Evolutionary conservation across 108 stramenopile species (phyloP).

Genomic region (Stephanodiscus triporus): DNA sequence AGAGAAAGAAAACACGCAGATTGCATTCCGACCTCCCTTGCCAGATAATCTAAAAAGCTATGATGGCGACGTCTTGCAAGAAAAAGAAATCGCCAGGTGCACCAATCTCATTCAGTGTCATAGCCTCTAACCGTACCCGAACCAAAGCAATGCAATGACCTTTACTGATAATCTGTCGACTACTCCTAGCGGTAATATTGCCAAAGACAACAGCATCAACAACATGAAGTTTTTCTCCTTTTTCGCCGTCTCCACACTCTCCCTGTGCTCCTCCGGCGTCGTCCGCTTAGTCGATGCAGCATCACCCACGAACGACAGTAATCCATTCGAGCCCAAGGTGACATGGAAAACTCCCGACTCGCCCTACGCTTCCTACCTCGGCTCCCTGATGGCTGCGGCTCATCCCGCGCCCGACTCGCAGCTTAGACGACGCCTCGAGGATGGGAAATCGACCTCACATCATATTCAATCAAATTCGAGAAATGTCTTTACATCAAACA

Average conservation of each 20-base stretch:
- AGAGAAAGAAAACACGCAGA: no score
- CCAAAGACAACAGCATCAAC: background rate
- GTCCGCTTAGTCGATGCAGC: background rate
- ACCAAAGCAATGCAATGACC: no score
- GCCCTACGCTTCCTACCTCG: slow-evolving; percentile 48
- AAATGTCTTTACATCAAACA: slow-evolving; percentile 81
- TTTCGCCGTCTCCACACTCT: background rate
- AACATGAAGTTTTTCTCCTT: background rate
- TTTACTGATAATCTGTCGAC: no score
- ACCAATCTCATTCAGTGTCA: no score
- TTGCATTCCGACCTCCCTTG: no score
- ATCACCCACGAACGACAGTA: background rate
- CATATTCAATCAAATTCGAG: slow-evolving; percentile 80
- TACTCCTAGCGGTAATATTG: no score
- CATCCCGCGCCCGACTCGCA: slow-evolving; percentile 24
- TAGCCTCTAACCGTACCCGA: no score
- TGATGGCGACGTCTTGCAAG: no score
- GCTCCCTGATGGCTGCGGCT: slow-evolving; percentile 55
- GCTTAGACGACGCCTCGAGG: slow-evolving; percentile 49
- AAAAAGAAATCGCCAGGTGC: no score
- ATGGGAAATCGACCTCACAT: slow-evolving; percentile 65
- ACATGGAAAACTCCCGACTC: slow-evolving; percentile 51
- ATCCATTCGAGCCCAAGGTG: slow-evolving; percentile 53
- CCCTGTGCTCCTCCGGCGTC: background rate
- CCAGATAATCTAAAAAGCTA: no score